Evolutionary conservation across 2,329 filamentous ascomycete genomes (phyloP), one percentile per base, ranked within the genome.

Genomic region (Fusarium siculi): DNA sequence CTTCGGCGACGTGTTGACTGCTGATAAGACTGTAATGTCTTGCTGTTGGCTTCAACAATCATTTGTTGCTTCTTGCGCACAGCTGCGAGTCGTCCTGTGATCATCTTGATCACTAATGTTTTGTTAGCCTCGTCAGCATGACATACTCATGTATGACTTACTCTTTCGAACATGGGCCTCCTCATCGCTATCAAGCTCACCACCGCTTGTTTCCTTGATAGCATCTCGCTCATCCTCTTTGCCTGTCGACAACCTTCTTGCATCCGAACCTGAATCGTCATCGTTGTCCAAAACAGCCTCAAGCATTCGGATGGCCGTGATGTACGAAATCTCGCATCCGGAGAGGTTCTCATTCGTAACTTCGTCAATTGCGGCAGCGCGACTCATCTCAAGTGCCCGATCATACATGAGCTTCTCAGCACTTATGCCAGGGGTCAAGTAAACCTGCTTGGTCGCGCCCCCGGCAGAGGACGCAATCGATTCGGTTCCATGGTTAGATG

Each of bases 381-480:
- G 91, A 80, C 95, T 98, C 96, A 99, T 98, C 81, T 99, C 96
- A 28, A 98, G 85, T 1, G 96, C 96, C 52, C 96, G 93, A 76
- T 99, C 96, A 80, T 98, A 99, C 95, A 99, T 98, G 50, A 99
- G 86, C 83, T 95, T 97, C 84, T 98, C 96, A 1, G 96, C 96
- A 28, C 95, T 98, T 63, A 98, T 91, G 3, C 96, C 96, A 5
- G 93, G 91, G 19, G 93, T 97, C 32, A 99, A 87, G 53, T 93
- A 89, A 32, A 98, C 94, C 58, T 93, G 92, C 68, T 96, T 94
- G 5, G 90, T 88, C 21, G 92, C 91, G 7, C 90, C 88, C n/a
- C 87, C 88, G 19, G 88, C 87, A 3, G 87, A 87, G 4, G 87
- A 87, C 7, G 88, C 85, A 39, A 86, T 85, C 5, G 88, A 89